Evolutionary conservation across 1,139 yeast species (phyloP), one percentile per base, ranked within the genome.

Genomic region (Yamadazyma aaseri): DNA sequence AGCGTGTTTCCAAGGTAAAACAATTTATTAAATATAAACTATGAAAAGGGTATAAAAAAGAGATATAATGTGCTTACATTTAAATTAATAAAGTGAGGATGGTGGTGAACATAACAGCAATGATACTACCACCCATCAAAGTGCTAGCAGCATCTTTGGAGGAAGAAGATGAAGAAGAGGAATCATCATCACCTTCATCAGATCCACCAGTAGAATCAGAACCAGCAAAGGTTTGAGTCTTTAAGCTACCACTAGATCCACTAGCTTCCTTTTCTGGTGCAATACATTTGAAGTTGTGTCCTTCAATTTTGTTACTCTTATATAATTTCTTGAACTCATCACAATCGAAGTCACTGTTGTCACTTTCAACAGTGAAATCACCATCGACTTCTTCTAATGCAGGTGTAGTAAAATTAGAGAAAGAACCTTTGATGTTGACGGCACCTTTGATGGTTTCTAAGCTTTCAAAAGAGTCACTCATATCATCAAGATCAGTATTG

Each of bases 241-340:
- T 44, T 15, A 49, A 39, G 18, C 35, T 39, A 24, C 37, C 32
- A 23, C 44, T 43, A 12, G 54, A 39, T 16, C 46, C 29, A 10
- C 55, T 42, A 18, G 51, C 41, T 22, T 55, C 34, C 35, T 45
- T 42, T 31, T 47, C 39, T 30, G 71, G 70, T 29, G 70, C 58
- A 17, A 69, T 51, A 57, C 76, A 70, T 46, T 57, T 58, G 55
- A 53, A 66, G 60, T 68, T 66, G 59, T 70, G 72, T 40, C 74
- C 75, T 51, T 65, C 59, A 43, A 68, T 67, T 47, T 60, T 60
- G 33, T 59, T 56, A 35, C 43, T 46, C 30, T 53, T 45, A 40
- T 61, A 57, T 49, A 60, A 62, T 41, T 53, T 47, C 45, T 65
- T 55, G 51, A 65, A 66, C 20, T 39, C 58, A 20, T 51, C 36